phyloP scores from a whole-genome alignment of 805 yeast genomes.

The Lachancea sp. region DNA sequence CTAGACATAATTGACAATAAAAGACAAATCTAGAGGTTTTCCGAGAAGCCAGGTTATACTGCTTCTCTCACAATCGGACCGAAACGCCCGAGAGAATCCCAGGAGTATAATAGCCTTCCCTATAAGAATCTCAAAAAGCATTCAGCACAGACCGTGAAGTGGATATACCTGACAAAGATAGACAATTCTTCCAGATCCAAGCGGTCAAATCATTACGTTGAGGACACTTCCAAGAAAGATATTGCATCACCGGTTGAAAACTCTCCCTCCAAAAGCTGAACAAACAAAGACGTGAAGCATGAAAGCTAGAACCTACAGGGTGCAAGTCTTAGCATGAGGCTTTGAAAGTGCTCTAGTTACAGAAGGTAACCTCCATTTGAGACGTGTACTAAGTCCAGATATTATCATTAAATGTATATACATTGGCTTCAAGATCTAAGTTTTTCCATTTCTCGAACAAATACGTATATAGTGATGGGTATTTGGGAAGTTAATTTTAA shows the following conservation, averaged over 20 bases:
- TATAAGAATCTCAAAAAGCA: background rate
- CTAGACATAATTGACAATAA: background rate
- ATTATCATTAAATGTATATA: background rate
- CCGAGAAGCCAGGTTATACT: background rate
- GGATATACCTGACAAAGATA: background rate
- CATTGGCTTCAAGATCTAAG: background rate
- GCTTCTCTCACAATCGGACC: background rate
- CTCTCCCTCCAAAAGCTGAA: background rate
- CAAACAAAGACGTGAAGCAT: too few species aligned
- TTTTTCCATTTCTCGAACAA: too few species aligned
- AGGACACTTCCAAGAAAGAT: background rate
- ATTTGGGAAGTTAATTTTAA: background rate
- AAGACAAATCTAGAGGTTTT: background rate
- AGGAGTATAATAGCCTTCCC: constrained; percentile 9
- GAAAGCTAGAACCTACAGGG: too few species aligned
- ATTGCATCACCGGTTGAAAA: background rate
- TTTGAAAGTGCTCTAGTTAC: too few species aligned
- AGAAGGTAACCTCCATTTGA: too few species aligned
- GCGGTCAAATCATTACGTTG: background rate
- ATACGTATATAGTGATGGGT: background rate
- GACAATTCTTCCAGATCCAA: background rate
- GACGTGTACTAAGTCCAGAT: too few species aligned
- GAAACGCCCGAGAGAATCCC: background rate
- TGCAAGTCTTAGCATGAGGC: too few species aligned
- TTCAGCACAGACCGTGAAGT: background rate